Evolutionary conservation across 2,329 filamentous ascomycete species (phyloP), one percentile per base, ranked within the genome.

Genomic region (Domatiomyces globalis): DNA sequence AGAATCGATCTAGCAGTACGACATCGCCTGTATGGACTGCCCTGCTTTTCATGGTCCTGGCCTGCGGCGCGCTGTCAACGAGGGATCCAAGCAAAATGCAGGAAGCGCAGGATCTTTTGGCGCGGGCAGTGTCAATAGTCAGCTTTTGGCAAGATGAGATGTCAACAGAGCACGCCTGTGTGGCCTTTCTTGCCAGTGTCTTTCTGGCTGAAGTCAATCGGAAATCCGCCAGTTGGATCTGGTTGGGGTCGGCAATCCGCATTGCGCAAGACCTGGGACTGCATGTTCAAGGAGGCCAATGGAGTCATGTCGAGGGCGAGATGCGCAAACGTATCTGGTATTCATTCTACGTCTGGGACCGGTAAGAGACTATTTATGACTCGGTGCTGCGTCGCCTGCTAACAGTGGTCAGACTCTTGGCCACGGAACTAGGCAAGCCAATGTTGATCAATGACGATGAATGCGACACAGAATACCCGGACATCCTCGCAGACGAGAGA

Each of bases 301-400:
- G 83, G 75, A 77, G 84, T 1, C 74, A 81, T 1, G 72, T 94
- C 12, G 88, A 95, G 61, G 79, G 79, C 9, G 90, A 96, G 67
- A 88, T 90, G 80, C 80, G 89, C 50, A 80, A 85, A 54, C 77
- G 89, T 51, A 79, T 92, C 2, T 98, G 90, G 90, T 98, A 92
- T 88, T 81, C 86, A 12, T 79, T 95, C 51, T 96, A 96, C 67
- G 80, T 87, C 45, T 81, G 89, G 70, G 92, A 98, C 69, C 80
- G 88, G 80, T 82, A 64, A 63, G 72, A 64, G 29, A 48, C 45
- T 33, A 50, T 43, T 12, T 33, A 7, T 36, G 25, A 17, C 9
- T 43, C 9, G 47, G 12, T n/a, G 18, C 17, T 17, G 20, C 17
- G 49, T 47, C 43, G 19, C 39, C 42, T 43, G 55, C 65, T 70